phyloP scores from a whole-genome alignment of 305 asterid genomes.

The Rubia tinctorum region DNA sequence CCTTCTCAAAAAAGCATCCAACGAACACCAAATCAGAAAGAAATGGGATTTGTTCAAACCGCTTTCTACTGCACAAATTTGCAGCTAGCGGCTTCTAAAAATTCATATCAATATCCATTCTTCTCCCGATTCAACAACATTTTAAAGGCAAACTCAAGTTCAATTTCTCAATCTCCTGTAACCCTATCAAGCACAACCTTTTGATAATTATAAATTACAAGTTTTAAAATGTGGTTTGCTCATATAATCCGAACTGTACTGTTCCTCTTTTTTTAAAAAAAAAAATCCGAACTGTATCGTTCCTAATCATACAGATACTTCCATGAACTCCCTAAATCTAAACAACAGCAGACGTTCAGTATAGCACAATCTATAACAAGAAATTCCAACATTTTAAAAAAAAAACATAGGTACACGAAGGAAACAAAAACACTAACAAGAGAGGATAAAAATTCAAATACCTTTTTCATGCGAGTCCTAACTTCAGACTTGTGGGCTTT shows the following conservation, averaged over 20 bases:
- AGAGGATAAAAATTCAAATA: no score
- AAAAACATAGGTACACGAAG: not conserved
- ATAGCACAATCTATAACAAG: not conserved
- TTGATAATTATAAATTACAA: not conserved
- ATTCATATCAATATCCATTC: not conserved
- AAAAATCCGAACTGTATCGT: no score
- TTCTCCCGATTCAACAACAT: not conserved
- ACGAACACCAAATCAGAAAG: not conserved
- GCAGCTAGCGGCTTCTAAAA: not conserved
- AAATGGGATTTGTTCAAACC: not conserved
- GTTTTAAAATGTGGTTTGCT: not conserved
- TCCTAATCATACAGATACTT: not conserved
- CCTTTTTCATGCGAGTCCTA: constrained; percentile 89
- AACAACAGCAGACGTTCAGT: no score
- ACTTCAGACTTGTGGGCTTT: constrained; percentile 76
- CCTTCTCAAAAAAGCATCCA: not conserved
- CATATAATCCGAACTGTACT: no score
- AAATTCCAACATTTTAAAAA: not conserved
- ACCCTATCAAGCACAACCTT: not conserved
- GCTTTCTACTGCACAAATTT: not conserved
- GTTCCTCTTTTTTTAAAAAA: no score
- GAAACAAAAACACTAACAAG: no score
- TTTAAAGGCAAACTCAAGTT: not conserved
- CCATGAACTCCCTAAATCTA: not conserved
- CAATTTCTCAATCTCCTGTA: not conserved